Evolutionary conservation across 2,329 filamentous ascomycete genomes (phyloP), one percentile per base, ranked within the genome.

Genomic region (Ophiosphaerella korrae): DNA sequence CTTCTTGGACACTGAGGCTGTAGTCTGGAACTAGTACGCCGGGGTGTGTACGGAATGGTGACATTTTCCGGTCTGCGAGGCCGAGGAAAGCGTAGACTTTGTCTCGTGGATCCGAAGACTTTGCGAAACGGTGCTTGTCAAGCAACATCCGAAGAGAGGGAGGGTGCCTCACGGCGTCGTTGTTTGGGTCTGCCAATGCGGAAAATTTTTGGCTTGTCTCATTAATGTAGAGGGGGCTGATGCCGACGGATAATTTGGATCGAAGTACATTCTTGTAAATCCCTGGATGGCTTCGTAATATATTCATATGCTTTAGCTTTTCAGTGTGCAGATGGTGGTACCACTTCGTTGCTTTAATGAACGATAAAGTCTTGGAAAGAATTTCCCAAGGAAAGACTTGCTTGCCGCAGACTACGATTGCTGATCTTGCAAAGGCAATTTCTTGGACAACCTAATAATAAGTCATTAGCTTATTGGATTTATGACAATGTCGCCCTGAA

Each of bases 41-140:
- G 12, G 64, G 58, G 24, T 62, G 34, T 5, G 37, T 50, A 4
- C 57, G 59, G 40, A 67, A 67, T 1, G 64, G 61, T 6, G 48
- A 50, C 52, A 61, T 53, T 12, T 32, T 50, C 21, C 47, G 41
- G 18, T 60, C 54, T 11, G 63, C 60, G 2, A 68, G 51, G 3
- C 64, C 62, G 3, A 70, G 57, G 33, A 70, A 60, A 7, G 65
- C 64, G 38, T 66, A 68, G 2, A 70, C 57, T 42, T 70, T 70
- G 45, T 70, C 66, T 16, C 66, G 52, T 7, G 66, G 58, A 49
- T 70, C 64, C 2, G 62, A 65, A 7, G 64, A 62, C 6, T 58
- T 50, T 2, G 60, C 57, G 41, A 62, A 64, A 26, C 66, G 58
- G 36, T 66, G 64, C 26, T 60, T 63, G 21, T 63, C 57, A 3